These are phyloP conservation scores for Dioscorea cayenensis DNA, from an alignment of 116 monocot species.

Conservation along the genomic window DNA sequence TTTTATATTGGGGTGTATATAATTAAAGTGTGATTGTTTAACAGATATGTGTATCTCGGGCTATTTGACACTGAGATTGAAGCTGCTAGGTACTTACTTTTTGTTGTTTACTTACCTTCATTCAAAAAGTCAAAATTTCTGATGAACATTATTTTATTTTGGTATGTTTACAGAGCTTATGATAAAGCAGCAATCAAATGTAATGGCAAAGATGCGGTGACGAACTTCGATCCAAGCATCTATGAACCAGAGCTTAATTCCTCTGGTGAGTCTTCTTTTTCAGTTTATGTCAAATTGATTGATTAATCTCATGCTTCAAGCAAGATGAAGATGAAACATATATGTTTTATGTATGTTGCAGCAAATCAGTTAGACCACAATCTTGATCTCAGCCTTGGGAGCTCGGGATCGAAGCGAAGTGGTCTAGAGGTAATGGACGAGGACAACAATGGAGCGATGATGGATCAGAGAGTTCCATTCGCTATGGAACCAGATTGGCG, in stretches of 20 bases:
- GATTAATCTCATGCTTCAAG: no score
- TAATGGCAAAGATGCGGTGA: conserved; percentile 64
- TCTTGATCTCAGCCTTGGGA: conserved; percentile 75
- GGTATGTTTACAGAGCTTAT: conserved; percentile 49
- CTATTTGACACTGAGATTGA: conserved; percentile 65
- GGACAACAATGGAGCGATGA: neutral
- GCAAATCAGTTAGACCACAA: conserved; percentile 28
- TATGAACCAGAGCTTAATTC: conserved; percentile 51
- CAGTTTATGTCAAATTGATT: no score
- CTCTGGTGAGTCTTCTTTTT: conserved; percentile 1
- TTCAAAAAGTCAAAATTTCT: neutral
- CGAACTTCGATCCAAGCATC: conserved; percentile 59
- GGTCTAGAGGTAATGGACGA: conserved; percentile 27
- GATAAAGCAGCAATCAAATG: conserved; percentile 66
- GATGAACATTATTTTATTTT: neutral
- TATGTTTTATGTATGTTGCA: neutral
- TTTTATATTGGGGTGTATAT: no score
- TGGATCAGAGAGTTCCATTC: conserved; percentile 7
- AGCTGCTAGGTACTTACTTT: conserved; percentile 44
- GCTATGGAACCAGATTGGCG: conserved; percentile 29
- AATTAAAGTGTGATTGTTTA: neutral
- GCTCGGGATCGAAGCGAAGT: conserved; percentile 38
- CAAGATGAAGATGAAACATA: no score
- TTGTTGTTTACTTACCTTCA: neutral
- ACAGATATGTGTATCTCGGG: conserved; percentile 64